Evolutionary conservation across 768 basidiomycete genomes (phyloP), one percentile per base, ranked within the genome.

Genomic region (Artomyces pyxidatus): DNA sequence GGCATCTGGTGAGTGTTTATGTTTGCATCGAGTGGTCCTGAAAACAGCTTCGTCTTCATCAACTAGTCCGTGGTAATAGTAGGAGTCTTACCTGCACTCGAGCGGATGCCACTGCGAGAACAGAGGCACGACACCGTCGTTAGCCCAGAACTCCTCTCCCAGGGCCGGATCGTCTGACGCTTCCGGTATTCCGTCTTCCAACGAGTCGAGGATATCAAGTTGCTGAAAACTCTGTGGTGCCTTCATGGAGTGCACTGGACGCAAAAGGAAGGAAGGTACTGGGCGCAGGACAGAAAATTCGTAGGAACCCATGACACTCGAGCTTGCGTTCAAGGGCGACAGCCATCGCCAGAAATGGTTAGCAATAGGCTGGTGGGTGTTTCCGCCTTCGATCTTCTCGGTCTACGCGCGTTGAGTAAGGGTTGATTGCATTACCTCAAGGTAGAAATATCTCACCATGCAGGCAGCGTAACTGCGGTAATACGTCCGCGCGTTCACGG

Each of bases 41-140:
- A n/a, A n/a, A n/a, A n/a, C n/a, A n/a, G n/a, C n/a, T n/a, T n/a
- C n/a, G n/a, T n/a, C n/a, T n/a, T n/a, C n/a, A n/a, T n/a, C n/a
- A n/a, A n/a, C n/a, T n/a, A n/a, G n/a, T n/a, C n/a, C n/a, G n/a
- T n/a, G n/a, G n/a, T n/a, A n/a, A n/a, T n/a, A 39, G 2, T 37
- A 26, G 27, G 46, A 52, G 26, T 23, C 53, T 59, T 54, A 73
- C 73, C 60, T 54, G 70, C 75, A 77, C 9, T 65, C 57, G 48
- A 66, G 59, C 12, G 76, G 73, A 62, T 77, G 76, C 68, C 69
- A 76, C 48, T 75, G 75, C 6, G 74, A 75, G 55, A 76, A 74
- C 14, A 72, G 12, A 7, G 75, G 74, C 4, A 75, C 74, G 6
- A 77, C 63, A 8, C 76, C 74, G 51, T 77, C 76, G 53, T 75